Evolutionary conservation across 2,329 filamentous ascomycete genomes (phyloP).

Genomic region (Colletotrichum cordylinicola): DNA sequence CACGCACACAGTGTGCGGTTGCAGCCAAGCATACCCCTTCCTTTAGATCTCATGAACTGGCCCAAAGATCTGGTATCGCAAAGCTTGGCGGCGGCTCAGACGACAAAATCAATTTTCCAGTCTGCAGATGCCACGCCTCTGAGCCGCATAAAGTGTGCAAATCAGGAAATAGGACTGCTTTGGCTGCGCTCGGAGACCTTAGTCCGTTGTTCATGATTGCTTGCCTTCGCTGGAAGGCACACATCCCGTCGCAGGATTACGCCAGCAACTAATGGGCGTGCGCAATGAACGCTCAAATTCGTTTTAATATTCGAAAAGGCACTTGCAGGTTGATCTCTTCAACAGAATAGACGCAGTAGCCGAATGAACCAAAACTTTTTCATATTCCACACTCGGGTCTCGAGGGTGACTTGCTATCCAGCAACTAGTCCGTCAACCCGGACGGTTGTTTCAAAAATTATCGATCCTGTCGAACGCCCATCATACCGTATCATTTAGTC

Average conservation of each 20-base stretch:
- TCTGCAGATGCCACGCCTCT: background rate
- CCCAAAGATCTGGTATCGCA: background rate
- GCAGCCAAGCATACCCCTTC: background rate
- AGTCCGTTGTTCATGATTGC: background rate
- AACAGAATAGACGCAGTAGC: background rate
- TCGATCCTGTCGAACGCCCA: constrained; percentile 3
- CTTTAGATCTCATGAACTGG: background rate
- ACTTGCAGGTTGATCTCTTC: background rate
- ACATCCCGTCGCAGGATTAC: background rate
- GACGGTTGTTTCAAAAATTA: background rate
- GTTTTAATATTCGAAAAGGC: background rate
- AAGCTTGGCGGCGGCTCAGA: constrained; percentile 4
- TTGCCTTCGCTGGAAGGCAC: background rate
- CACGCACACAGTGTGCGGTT: background rate
- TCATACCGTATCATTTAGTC: constrained; percentile 5
- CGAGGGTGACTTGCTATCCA: background rate
- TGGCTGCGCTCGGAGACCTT: background rate
- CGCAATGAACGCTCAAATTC: background rate
- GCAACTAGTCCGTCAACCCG: background rate
- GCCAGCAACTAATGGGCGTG: background rate
- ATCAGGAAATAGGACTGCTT: background rate
- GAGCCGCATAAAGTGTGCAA: background rate
- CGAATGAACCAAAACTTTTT: background rate
- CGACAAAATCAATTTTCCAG: background rate
- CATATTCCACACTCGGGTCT: background rate